These are phyloP conservation scores for Rhododendron ferrugineum DNA, from an alignment of 148 eudicot species.

Conservation along the genomic window DNA sequence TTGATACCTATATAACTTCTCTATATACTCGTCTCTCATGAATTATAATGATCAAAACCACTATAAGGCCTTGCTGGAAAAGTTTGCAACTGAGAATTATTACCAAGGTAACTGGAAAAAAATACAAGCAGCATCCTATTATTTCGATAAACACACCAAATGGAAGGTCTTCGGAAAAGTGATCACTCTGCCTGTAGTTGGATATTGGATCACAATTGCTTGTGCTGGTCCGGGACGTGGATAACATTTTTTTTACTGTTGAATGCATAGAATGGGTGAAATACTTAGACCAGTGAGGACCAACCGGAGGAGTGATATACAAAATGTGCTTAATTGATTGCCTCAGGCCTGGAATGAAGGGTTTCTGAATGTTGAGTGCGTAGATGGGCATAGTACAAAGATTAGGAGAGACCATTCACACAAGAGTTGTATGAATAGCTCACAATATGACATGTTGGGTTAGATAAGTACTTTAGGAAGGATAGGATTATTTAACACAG, in stretches of 20 bases:
- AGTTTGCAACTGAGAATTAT: not conserved
- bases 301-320: conserved; percentile 3
- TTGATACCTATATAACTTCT: not conserved
- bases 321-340: not conserved
- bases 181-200: not conserved
- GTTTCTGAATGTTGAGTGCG: not conserved
- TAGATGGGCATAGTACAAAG: not conserved
- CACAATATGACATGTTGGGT: not conserved
- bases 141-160: not conserved
- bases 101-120: not conserved
- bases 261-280: not conserved
- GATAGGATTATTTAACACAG: not conserved
- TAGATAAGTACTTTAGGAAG: not conserved
- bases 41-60: not conserved
- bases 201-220: not conserved
- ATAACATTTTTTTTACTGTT: not conserved
- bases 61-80: not conserved
- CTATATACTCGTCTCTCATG: not conserved
- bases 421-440: not conserved
- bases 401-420: not conserved
- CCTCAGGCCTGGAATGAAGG: not conserved
- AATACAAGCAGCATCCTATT: not conserved
- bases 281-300: not conserved
- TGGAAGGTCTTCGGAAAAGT: not conserved
- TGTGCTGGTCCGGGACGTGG: not conserved